Evolutionary conservation across 345 rosid genomes (phyloP), one percentile per base, ranked within the genome.

Genomic region (Brassica incana): DNA sequence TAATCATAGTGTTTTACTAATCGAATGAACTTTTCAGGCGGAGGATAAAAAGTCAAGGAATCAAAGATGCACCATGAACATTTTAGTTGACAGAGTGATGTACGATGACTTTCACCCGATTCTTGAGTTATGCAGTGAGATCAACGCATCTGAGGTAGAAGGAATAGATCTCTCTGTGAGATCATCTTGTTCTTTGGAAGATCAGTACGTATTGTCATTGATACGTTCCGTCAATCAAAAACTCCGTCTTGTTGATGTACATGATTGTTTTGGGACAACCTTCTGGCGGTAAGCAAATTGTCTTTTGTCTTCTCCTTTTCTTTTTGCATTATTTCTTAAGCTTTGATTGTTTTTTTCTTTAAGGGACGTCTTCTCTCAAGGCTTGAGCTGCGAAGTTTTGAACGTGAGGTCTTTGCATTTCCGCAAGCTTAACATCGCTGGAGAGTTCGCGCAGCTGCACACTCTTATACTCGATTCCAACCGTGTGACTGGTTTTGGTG

Each of bases 361-460:
- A 75, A 95, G 97, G 97, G 91, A 89, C 58, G 82, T 95, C 77
- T 88, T 90, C 68, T 72, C 72, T 68, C 82, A 85, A 81, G 99
- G 97, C 67, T 83, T 90, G 86, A 64, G 80, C 74, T 95, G 99
- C 76, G 81, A 90, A 83, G 88, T 88, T 73, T 78, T 94, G 68
- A 88, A 87, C 76, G 75, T 91, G 89, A 90, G 90, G 83, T 86
- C 84, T 85, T 82, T 89, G 10, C 86, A 80, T 76, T 76, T 88
- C 56, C 87, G 81, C 77, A 90, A 94, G 85, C 97, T 92, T 83
- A 91, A 90, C 84, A 88, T 94, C 82, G 82, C 76, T n/a, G 99
- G 99, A 62, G 82, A 88, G 75, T 95, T 95, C 84, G 64, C 61
- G 79, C 82, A 69, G 64, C 56, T 90, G 58, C 95, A 81, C 77